phyloP scores from a whole-genome alignment of 1,139 yeast genomes.

The Scheffersomyces illinoinensis region DNA sequence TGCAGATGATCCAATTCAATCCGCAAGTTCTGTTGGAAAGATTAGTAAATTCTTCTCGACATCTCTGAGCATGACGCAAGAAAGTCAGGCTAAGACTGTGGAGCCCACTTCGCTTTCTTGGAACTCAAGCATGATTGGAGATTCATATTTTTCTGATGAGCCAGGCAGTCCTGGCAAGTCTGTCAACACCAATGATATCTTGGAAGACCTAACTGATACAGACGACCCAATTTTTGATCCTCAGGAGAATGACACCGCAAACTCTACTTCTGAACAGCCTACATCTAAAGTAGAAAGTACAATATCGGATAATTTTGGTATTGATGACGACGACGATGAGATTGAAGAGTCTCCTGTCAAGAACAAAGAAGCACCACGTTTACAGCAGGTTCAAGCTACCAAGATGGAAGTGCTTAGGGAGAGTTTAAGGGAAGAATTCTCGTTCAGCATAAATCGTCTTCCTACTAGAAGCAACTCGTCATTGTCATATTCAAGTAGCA shows the following conservation, averaged over 20 bases:
- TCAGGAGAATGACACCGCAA: background rate
- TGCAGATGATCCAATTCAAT: constrained; percentile 1
- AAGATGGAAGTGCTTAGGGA: background rate
- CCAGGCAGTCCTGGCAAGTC: constrained; percentile 27
- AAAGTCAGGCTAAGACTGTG: constrained; percentile 9
- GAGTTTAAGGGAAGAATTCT: constrained; percentile 29
- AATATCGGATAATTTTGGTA: constrained; percentile 12
- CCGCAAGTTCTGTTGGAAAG: constrained; percentile 5
- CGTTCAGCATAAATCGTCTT: constrained; percentile 12
- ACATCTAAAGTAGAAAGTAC: background rate
- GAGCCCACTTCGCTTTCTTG: constrained; percentile 6
- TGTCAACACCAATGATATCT: constrained; percentile 11
- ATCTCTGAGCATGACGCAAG: background rate
- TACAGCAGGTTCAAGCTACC: background rate
- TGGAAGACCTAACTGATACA: constrained; percentile 25
- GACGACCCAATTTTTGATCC: constrained; percentile 7
- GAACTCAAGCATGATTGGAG: constrained; percentile 30
- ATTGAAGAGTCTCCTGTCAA: constrained; percentile 48
- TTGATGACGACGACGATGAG: constrained; percentile 38
- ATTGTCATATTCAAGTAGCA: background rate
- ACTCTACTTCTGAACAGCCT: constrained; percentile 2
- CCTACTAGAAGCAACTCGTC: background rate
- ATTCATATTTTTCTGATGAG: constrained; percentile 39
- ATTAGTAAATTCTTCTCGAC: constrained; percentile 22
- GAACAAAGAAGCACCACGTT: constrained; percentile 2